These are phyloP conservation scores for Neonectria coccinea DNA, from an alignment of 2,329 filamentous ascomycete species.

Conservation along the genomic window DNA sequence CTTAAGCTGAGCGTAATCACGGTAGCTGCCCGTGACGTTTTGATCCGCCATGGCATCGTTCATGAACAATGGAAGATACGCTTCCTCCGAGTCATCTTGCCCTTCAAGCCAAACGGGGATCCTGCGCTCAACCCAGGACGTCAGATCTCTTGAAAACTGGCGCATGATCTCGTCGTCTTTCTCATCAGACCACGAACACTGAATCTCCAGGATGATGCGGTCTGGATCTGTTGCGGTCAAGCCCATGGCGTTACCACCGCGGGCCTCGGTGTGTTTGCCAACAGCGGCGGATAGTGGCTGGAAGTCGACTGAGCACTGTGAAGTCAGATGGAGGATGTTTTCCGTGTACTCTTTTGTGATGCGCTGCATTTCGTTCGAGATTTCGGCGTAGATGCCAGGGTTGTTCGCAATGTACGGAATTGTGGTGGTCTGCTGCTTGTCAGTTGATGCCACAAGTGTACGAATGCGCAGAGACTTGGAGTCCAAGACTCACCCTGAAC, in stretches of 20 bases:
- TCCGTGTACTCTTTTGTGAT: slow-evolving; percentile 45
- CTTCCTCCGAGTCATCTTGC: background rate
- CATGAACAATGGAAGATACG: slow-evolving; percentile 49
- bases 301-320: slow-evolving; percentile 47
- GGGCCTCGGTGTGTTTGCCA: slow-evolving; percentile 34
- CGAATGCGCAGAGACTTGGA: background rate
- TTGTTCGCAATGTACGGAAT: slow-evolving; percentile 40
- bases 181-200: slow-evolving; percentile 40
- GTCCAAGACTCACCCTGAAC: slow-evolving; percentile 30
- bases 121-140: slow-evolving; percentile 35
- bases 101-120: slow-evolving; percentile 40
- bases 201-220: slow-evolving; percentile 42
- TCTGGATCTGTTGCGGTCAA: slow-evolving; percentile 36
- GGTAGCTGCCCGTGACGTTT: slow-evolving; percentile 46
- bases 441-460: background rate
- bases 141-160: slow-evolving; percentile 31
- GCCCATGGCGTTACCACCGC: slow-evolving; percentile 45
- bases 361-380: slow-evolving; percentile 45
- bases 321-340: slow-evolving; percentile 36
- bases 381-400: slow-evolving; percentile 49
- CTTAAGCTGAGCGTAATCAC: slow-evolving; percentile 47
- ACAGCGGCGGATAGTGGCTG: slow-evolving; percentile 48
- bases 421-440: slow-evolving; percentile 36
- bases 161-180: slow-evolving; percentile 39
- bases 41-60: slow-evolving; percentile 52